Conservation (phyloP, 208 protist species). For the Leishmania aethiopica region DNA sequence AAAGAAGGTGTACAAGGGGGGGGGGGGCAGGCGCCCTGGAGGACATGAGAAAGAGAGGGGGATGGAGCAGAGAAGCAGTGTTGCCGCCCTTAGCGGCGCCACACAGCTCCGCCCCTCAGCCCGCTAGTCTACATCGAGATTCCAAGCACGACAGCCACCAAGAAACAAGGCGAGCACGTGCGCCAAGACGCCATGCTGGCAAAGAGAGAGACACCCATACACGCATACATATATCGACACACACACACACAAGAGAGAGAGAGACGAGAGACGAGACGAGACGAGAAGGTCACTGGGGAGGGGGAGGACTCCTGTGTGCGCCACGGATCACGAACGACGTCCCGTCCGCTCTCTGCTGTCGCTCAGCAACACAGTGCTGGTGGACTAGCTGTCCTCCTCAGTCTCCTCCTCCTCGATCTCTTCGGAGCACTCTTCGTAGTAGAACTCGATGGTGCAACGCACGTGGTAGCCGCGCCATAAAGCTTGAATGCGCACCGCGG, state of each 20-base stretch:
- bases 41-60: not conserved
- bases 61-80: not conserved
- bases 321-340: not conserved
- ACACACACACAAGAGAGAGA: not conserved
- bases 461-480: constrained; percentile 57
- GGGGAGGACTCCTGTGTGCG: not conserved
- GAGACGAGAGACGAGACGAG: not conserved
- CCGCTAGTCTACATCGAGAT: not conserved
- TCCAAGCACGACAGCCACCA: not conserved
- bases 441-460: constrained; percentile 50
- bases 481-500: constrained; percentile 50
- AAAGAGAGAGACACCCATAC: not conserved
- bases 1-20: not conserved
- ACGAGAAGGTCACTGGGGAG: not conserved
- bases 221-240: not conserved
- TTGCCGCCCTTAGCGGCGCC: not conserved
- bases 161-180: not conserved
- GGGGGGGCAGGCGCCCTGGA: not conserved
- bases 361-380: not conserved
- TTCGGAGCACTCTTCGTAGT: constrained; percentile 61
- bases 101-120: not conserved
- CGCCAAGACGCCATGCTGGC: too few species aligned
- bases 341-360: not conserved
- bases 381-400: not conserved
- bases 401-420: constrained; percentile 24